phyloP scores from a whole-genome alignment of 305 asterid genomes.

The Fraxinus floribunda region DNA sequence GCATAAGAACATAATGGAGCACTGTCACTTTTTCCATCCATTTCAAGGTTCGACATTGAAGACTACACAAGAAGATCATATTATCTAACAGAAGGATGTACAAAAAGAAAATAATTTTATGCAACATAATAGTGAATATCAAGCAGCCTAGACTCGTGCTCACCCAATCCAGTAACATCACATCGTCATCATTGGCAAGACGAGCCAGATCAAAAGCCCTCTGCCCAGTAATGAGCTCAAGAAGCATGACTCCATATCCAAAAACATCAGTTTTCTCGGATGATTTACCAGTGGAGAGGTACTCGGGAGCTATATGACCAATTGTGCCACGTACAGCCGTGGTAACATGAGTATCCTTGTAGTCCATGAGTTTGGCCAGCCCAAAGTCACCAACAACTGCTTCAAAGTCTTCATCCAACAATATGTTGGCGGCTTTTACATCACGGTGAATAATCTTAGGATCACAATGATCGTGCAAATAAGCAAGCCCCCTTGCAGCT shows the following conservation, averaged over 20 bases:
- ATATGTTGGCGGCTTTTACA: constrained; percentile 67
- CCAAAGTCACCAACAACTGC: constrained; percentile 80
- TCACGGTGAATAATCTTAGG: constrained; percentile 73
- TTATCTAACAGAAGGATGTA: not conserved
- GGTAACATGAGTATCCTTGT: constrained; percentile 69
- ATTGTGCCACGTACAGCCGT: constrained; percentile 69
- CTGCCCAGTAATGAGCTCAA: constrained; percentile 77
- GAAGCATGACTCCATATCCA: constrained; percentile 76
- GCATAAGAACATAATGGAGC: not conserved
- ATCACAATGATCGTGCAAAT: constrained; percentile 73
- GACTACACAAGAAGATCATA: not conserved
- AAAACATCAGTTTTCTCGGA: constrained; percentile 68
- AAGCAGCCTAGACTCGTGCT: constrained; percentile 20
- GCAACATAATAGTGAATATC: not conserved
- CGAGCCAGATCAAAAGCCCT: constrained; percentile 81
- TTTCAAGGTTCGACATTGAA: not conserved
- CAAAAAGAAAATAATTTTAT: not conserved
- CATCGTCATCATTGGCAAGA: constrained; percentile 72
- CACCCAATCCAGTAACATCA: constrained; percentile 78
- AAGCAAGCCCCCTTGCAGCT: constrained; percentile 68
- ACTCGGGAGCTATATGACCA: constrained; percentile 66
- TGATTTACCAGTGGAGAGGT: constrained; percentile 63
- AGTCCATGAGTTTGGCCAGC: constrained; percentile 76
- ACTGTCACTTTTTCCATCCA: not conserved
- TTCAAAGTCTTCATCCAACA: constrained; percentile 52